These are phyloP conservation scores for Phytophthora constricta DNA, from an alignment of 352 stramenopile genomes.

Conservation along the genomic window DNA sequence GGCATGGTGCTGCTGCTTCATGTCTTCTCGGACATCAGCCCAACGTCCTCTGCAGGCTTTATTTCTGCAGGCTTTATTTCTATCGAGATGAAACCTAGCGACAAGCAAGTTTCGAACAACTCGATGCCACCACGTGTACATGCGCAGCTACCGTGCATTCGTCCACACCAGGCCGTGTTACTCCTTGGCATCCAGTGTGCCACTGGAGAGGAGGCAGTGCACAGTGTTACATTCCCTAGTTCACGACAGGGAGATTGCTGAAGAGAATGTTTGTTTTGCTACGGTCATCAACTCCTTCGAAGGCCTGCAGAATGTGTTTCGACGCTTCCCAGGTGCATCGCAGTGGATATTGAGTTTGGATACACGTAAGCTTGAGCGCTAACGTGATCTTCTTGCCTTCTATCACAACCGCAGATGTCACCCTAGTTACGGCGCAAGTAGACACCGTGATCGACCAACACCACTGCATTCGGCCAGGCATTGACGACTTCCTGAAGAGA, in stretches of 20 bases:
- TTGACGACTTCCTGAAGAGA: slow-evolving; percentile 1
- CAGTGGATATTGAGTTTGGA: neutral
- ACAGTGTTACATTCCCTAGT: slow-evolving; percentile 39
- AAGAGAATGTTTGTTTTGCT: slow-evolving; percentile 47
- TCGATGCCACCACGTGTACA: neutral
- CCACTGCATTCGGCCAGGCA: neutral
- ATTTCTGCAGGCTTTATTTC: slow-evolving; percentile 16
- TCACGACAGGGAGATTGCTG: slow-evolving; percentile 10
- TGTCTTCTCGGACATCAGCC: slow-evolving; percentile 12
- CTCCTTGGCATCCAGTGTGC: slow-evolving; percentile 41
- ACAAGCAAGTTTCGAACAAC: slow-evolving; percentile 3
- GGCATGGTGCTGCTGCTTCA: slow-evolving; percentile 6
- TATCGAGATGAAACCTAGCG: neutral
- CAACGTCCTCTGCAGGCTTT: slow-evolving; percentile 4
- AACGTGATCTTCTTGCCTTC: neutral
- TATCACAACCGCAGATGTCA: slow-evolving; percentile 25
- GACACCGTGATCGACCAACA: slow-evolving; percentile 21
- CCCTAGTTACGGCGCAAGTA: slow-evolving; percentile 45
- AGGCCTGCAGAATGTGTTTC: slow-evolving; percentile 37
- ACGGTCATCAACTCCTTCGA: slow-evolving; percentile 39
- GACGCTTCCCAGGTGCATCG: slow-evolving; percentile 44
- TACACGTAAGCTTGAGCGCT: neutral
- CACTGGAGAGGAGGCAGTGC: slow-evolving; percentile 37
- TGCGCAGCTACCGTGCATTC: slow-evolving; percentile 27
- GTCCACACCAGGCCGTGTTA: slow-evolving; percentile 26